Evolutionary conservation across 1,284 basidiomycete genomes (phyloP), one percentile per base, ranked within the genome.

Genomic region (Trametes pubescens): DNA sequence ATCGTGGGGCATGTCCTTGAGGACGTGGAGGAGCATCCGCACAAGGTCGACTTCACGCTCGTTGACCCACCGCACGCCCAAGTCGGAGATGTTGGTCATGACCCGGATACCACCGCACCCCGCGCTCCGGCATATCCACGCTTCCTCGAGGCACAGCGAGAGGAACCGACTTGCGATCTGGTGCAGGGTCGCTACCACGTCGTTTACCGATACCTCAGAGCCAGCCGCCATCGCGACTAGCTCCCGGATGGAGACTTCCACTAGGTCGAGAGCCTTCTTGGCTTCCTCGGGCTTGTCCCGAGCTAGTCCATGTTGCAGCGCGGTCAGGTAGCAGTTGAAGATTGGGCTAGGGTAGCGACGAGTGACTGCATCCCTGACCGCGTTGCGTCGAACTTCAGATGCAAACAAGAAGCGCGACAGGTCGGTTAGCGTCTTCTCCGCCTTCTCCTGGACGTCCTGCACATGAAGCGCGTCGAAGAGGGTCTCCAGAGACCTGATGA

Each of bases 1-100:
- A 69, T 99, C 96, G 68, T 88, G 87, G 0, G 98, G 96, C 75
- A 98, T 93, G 75, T 99, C 97, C 75, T 99, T 99, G 55, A 99
- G 83, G 66, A 97, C 93, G 74, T 96, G 96, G 51, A 99, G 82
- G 37, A 99, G 84, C 5, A 94, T 96, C 51, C 96, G 91, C 56
- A 96, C 88, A 67, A 98, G 89, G 71, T 99, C 97, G 49, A 94
- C 85, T 76, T 98, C 93, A 52, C 95, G 90, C 61, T 98, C 95
- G 65, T 87, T 84, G 54, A 96, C 84, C 94, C 96, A 98, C 69
- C 86, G 88, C 46, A 87, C 80, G 26, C 89, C 92, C 29, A 98
- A 79, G 24, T 90, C 86, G 1, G 91, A 86, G 16, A 89, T 87
- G 59, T 82, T 79, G 0, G 90, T 87, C 78, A 98, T 86, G 61